These are phyloP conservation scores for Botrytis hyacinthi DNA, from an alignment of 2,329 filamentous ascomycete genomes.

Conservation along the genomic window DNA sequence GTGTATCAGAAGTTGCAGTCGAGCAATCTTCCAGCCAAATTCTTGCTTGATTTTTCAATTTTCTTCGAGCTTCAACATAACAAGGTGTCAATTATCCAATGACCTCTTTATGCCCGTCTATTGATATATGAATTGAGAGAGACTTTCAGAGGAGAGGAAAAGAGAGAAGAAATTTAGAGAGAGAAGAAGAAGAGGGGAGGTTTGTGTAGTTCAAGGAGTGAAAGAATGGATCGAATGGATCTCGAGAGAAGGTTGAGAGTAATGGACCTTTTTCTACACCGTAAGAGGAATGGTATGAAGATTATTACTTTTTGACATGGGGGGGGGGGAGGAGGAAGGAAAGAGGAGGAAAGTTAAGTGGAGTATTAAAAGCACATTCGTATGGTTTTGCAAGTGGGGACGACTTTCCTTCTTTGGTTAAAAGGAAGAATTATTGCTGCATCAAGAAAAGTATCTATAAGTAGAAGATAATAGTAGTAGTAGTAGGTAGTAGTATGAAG, in stretches of 20 bases:
- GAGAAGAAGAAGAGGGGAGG: conserved; percentile 6
- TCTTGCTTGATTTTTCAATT: not conserved
- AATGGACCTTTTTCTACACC: not conserved
- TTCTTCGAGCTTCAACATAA: conserved; percentile 23
- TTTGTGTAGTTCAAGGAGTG: conserved; percentile 16
- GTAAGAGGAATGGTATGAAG: not conserved
- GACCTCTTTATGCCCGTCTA: conserved; percentile 13
- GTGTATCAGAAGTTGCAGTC: conserved; percentile 2
- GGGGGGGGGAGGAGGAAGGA: not conserved
- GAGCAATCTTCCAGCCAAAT: conserved; percentile 20
- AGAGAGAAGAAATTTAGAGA: conserved; percentile 14
- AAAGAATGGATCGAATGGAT: conserved; percentile 18
- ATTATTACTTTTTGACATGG: conserved; percentile 14
- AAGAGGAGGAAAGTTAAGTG: not conserved
- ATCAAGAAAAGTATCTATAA: not conserved
- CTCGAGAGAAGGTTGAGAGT: conserved; percentile 16
- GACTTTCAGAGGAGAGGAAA: conserved; percentile 7
- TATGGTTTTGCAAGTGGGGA: conserved; percentile 5
- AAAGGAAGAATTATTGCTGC: not conserved
- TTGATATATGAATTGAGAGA: conserved; percentile 9
- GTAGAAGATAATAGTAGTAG: not conserved
- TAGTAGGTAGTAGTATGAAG: too few relatives aligned
- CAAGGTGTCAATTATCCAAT: conserved; percentile 24
- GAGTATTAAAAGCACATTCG: not conserved
- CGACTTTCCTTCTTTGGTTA: conserved; percentile 8